Base-by-base conservation (phyloP, 805 yeast species). In the Candida schatavii region DNA sequence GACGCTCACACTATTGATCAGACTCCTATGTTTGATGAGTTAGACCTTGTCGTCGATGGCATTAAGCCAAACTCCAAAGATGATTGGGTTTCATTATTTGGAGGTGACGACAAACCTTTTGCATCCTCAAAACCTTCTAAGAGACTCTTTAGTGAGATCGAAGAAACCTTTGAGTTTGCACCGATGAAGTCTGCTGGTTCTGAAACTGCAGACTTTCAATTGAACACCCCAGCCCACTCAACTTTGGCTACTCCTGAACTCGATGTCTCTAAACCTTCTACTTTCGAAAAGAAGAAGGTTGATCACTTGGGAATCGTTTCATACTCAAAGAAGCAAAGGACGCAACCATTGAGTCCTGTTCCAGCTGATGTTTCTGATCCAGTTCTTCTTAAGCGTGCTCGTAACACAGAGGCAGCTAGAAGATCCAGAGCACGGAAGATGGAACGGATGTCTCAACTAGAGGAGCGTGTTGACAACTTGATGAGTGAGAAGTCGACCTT, bases 321-420 rank as follows among this genome's bases (percentile, higher is more conserved):
- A 36, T 88, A 87, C 72, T 78, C 81, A 52, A 80, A 89, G 62
- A 89, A 88, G 72, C 85, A 79, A 51, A 80, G 96, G 55, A 48
- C 77, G 22, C 66, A 70, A 45, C 95, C 95, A 6, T 73, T 88
- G 62, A 70, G 74, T 51, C 95, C 95, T 7, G 74, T 89, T 42
- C 76, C 77, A 36, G 47, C 70, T 35, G 73, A 78, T 25, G 77
- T 75, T 35, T 26, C 41, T 17, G 96, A 89, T 62, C 78, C 83
- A n/a, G 77, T 75, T 43, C 78, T 88, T 35, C 62, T 85, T 55
- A 91, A 91, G 71, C 83, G 98, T 61, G 98, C 98, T 6, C 83
- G 91, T 66, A 91, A 93, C 76, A 91, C 91, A n/a, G 96, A 89
- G 61, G 97, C 98, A 51, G 97, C 97, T 5, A 81, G 97, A 64